A percentile compares a stretch with the other conserved stretches of the same genome.
Conservation (phyloP, 2,329 filamentous ascomycete species). For the Pseudogymnoascus sp. region DNA sequence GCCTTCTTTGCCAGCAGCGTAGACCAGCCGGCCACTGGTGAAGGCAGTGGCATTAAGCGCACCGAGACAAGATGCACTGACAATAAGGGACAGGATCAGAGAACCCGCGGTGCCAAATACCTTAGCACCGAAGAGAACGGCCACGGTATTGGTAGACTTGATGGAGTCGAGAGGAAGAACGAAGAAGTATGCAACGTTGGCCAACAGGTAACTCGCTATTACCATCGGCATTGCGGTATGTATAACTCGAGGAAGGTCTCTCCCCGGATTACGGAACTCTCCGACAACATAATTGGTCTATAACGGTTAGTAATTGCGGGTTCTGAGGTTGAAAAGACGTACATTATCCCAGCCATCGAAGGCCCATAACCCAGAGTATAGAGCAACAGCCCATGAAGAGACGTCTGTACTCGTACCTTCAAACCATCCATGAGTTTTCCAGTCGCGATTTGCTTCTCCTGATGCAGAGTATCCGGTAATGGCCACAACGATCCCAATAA, state of each 20-base stretch:
- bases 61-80: conserved; percentile 87
- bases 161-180: conserved; percentile 75
- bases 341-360: conserved; percentile 99
- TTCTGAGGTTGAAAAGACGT: conserved; percentile 30
- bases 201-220: conserved; percentile 80
- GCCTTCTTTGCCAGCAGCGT: conserved; percentile 89
- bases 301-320: conserved; percentile 20
- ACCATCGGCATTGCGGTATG: conserved; percentile 95
- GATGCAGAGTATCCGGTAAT: conserved; percentile 72
- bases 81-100: conserved; percentile 77
- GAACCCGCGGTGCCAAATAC: conserved; percentile 82
- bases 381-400: conserved; percentile 82
- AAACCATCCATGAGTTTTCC: conserved; percentile 71
- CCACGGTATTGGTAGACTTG: conserved; percentile 87
- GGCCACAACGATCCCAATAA: conserved; percentile 84
- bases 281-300: conserved; percentile 96
- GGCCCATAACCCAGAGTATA: conserved; percentile 95
- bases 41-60: conserved; percentile 92
- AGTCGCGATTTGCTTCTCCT: conserved; percentile 68
- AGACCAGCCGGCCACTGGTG: conserved; percentile 83
- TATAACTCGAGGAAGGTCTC: conserved; percentile 88
- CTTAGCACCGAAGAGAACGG: conserved; percentile 81
- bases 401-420: conserved; percentile 70
- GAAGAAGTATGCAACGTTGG: conserved; percentile 89
- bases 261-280: conserved; percentile 84